Evolutionary conservation across 148 eudicot genomes (phyloP).

Genomic region (Salicornia ramosissima): DNA sequence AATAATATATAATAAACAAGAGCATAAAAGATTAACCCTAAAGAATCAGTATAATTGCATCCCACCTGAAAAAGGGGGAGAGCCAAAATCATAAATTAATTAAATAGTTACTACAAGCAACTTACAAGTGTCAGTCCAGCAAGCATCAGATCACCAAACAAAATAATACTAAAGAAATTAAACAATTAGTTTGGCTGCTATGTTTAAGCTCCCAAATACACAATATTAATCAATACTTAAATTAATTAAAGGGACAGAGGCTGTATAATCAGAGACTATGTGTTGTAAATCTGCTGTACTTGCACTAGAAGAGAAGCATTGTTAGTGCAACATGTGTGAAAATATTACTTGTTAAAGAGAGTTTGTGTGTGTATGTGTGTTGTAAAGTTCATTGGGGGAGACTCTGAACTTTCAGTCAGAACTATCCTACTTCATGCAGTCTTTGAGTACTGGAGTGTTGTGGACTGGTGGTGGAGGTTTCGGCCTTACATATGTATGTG

Average conservation of each 20-base stretch:
- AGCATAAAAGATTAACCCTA: conserved; percentile 15
- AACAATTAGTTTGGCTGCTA: conserved; percentile 10
- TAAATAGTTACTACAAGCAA: neutral
- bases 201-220: neutral
- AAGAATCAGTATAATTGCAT: conserved; percentile 24
- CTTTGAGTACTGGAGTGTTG: too few species aligned
- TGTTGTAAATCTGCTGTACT: conserved; percentile 7
- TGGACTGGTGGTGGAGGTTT: too few species aligned
- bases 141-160: neutral
- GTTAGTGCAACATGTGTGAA: neutral
- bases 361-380: too few species aligned
- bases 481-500: too few species aligned
- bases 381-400: too few species aligned
- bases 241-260: neutral
- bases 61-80: conserved; percentile 5
- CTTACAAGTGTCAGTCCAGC: neutral
- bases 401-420: too few species aligned
- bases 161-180: neutral
- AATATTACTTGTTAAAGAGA: neutral
- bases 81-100: neutral
- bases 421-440: too few species aligned
- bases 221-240: neutral
- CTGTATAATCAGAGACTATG: neutral
- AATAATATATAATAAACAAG: neutral
- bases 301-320: neutral